Evolutionary conservation across 352 stramenopile genomes (phyloP).

Genomic region (Pythium periplocum): DNA sequence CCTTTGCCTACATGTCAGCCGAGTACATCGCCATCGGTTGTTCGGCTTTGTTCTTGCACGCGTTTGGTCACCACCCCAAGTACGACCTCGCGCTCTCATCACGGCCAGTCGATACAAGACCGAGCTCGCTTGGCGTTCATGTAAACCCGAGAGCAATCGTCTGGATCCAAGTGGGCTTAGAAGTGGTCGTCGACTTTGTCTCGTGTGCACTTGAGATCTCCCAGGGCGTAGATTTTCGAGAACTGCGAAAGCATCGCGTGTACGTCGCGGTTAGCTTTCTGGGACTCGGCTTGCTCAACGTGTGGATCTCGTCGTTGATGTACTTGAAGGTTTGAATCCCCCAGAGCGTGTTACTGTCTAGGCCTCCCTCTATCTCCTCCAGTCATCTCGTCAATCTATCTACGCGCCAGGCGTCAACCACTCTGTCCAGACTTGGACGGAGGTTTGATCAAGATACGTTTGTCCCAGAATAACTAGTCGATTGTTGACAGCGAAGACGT

Average conservation of each 20-base stretch:
- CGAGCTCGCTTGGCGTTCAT: not conserved
- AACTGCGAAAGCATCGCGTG: not conserved
- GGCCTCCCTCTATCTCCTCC: no score
- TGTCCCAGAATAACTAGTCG: not conserved
- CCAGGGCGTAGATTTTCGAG: not conserved
- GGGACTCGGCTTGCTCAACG: not conserved
- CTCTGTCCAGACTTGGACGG: no score
- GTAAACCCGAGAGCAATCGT: not conserved
- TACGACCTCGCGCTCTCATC: slow-evolving; percentile 12
- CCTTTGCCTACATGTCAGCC: slow-evolving; percentile 25
- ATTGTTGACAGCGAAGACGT: not conserved
- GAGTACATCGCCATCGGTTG: slow-evolving; percentile 40
- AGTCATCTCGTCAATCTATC: no score
- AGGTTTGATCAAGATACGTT: not conserved
- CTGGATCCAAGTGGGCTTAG: not conserved
- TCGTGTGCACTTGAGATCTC: not conserved
- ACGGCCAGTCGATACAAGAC: not conserved
- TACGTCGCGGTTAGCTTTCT: not conserved
- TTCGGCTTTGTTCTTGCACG: slow-evolving; percentile 23
- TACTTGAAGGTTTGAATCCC: not conserved
- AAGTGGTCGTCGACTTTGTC: not conserved
- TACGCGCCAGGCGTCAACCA: no score
- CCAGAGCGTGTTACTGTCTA: not conserved
- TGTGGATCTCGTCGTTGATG: not conserved
- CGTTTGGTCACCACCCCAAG: slow-evolving; percentile 23